These are phyloP conservation scores for Termitomyces sp. DNA, from an alignment of 768 basidiomycete species.

Conservation along the genomic window DNA sequence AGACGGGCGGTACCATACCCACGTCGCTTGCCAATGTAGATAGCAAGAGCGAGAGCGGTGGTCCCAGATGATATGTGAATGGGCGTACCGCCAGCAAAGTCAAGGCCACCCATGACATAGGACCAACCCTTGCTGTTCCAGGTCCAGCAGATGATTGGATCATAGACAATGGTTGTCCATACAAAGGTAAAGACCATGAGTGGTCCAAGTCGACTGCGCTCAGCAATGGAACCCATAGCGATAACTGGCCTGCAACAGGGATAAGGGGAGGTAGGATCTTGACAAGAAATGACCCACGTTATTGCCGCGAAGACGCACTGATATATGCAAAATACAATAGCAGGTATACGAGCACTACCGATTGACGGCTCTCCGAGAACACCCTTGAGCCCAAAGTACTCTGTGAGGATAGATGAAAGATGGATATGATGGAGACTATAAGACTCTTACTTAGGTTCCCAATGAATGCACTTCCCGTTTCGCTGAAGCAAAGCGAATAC, in stretches of 20 bases:
- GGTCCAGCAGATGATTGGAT: constrained; percentile 94
- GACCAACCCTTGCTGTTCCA: constrained; percentile 85
- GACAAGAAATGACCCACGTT: constrained; percentile 41
- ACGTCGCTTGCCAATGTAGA: constrained; percentile 86
- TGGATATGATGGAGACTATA: background rate
- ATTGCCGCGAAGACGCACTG: constrained; percentile 89
- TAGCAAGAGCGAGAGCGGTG: constrained; percentile 85
- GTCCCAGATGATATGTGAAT: constrained; percentile 96
- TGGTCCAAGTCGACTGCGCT: constrained; percentile 84
- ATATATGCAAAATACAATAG: constrained; percentile 76
- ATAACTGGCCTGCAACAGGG: background rate
- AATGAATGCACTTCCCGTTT: constrained; percentile 67
- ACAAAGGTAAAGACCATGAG: constrained; percentile 84
- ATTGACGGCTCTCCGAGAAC: constrained; percentile 74
- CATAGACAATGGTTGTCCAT: constrained; percentile 91
- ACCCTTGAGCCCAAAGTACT: constrained; percentile 76
- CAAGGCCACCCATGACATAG: constrained; percentile 72
- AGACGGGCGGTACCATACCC: constrained; percentile 89
- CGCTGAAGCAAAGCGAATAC: constrained; percentile 86
- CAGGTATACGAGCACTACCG: constrained; percentile 69
- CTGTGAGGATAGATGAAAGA: constrained; percentile 27
- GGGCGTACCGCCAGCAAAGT: constrained; percentile 94
- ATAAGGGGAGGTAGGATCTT: background rate
- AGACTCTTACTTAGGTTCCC: constrained; percentile 68
- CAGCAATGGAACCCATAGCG: constrained; percentile 38